A percentile compares a stretch with the other conserved stretches of the same genome.
Evolutionary conservation across 768 basidiomycete species (phyloP).

Genomic region (Xerocomus potaroensis): DNA sequence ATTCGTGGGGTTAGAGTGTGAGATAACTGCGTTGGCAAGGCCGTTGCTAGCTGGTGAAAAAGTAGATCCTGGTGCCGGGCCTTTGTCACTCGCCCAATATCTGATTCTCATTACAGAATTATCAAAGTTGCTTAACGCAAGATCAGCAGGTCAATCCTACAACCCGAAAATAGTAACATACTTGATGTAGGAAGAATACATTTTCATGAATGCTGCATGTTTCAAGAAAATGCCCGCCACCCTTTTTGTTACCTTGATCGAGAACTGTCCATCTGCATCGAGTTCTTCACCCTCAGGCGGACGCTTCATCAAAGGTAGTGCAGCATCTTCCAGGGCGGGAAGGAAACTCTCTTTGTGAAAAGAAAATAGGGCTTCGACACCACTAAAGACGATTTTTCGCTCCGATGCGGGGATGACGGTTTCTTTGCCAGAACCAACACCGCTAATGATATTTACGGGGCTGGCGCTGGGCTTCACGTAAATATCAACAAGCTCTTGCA

Average conservation of each 20-base stretch:
- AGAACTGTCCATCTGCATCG: slow-evolving; percentile 71
- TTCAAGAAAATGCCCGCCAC: slow-evolving; percentile 89
- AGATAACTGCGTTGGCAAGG: slow-evolving; percentile 49
- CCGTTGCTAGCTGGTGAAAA: slow-evolving; percentile 58
- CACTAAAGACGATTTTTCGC: slow-evolving; percentile 87
- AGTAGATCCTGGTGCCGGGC: slow-evolving; percentile 31
- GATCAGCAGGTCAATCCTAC: slow-evolving; percentile 10
- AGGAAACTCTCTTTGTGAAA: slow-evolving; percentile 94
- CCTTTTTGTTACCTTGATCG: slow-evolving; percentile 67
- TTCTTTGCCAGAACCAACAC: slow-evolving; percentile 71
- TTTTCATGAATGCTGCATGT: slow-evolving; percentile 96
- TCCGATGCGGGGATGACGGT: slow-evolving; percentile 82
- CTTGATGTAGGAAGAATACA: slow-evolving; percentile 99
- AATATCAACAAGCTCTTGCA: slow-evolving; percentile 91
- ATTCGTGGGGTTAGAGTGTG: slow-evolving; percentile 37
- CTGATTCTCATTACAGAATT: slow-evolving; percentile 85
- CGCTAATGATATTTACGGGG: slow-evolving; percentile 64
- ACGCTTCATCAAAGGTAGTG: slow-evolving; percentile 59
- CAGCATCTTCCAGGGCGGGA: slow-evolving; percentile 80
- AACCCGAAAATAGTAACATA: slow-evolving; percentile 36
- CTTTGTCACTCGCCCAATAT: slow-evolving; percentile 71
- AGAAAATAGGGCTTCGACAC: slow-evolving; percentile 82
- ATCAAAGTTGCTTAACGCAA: slow-evolving; percentile 76
- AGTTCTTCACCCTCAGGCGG: slow-evolving; percentile 41
- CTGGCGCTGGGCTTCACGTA: slow-evolving; percentile 85